A percentile compares a stretch with the other conserved stretches of the same genome.
Evolutionary conservation across 352 stramenopile genomes (phyloP).

Genomic region (Globisporangium radiosum): DNA sequence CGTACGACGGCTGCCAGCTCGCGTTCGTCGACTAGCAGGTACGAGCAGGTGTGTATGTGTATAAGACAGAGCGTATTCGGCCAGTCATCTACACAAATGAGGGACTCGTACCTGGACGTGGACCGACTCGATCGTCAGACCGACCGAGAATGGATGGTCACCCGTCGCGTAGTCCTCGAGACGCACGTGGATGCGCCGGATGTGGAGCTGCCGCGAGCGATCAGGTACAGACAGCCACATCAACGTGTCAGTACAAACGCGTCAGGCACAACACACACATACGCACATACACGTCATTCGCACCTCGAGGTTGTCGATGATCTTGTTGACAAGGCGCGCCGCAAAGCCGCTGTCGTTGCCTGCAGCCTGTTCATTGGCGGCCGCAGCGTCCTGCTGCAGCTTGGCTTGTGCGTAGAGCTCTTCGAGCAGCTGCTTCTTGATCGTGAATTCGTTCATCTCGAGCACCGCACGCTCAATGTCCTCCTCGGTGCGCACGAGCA

Average conservation of each 20-base stretch:
- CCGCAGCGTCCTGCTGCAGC: conserved; percentile 40
- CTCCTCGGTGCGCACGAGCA: conserved; percentile 71
- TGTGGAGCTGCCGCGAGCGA: conserved; percentile 41
- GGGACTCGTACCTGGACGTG: conserved; percentile 45
- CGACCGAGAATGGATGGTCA: conserved; percentile 77
- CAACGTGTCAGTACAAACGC: too few relatives aligned
- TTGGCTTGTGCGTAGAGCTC: conserved; percentile 70
- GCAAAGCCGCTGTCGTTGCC: conserved; percentile 59
- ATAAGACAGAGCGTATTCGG: background rate
- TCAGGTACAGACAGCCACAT: too few relatives aligned
- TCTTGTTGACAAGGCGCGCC: conserved; percentile 79
- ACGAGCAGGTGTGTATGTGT: background rate
- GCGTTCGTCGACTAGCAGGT: conserved; percentile 74
- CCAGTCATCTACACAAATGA: background rate
- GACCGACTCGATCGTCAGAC: conserved; percentile 79
- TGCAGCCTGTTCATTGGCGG: conserved; percentile 4
- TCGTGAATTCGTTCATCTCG: conserved; percentile 69
- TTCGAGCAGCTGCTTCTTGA: conserved; percentile 83
- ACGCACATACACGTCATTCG: background rate
- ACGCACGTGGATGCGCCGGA: conserved; percentile 81
- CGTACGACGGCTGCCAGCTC: conserved; percentile 81
- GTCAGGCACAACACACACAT: background rate
- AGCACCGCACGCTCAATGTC: conserved; percentile 74
- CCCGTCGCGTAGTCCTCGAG: conserved; percentile 70
- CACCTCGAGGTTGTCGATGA: conserved; percentile 86